Conservation (phyloP, 1,139 yeast species). For the Yamadazyma songkhlaensis region DNA sequence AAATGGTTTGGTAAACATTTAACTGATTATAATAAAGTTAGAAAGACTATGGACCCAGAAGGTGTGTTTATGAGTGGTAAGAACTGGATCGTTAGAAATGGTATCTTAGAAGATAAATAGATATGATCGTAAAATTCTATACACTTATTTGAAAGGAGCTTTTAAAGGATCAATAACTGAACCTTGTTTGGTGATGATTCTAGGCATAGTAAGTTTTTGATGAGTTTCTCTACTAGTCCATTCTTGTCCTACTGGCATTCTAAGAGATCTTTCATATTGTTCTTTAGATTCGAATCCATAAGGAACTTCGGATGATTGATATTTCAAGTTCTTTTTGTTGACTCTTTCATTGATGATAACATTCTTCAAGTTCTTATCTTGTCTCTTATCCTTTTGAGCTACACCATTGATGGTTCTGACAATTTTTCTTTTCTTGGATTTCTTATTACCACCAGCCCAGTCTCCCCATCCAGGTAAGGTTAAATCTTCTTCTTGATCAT, state of each 20-base stretch:
- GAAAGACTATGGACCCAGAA: conserved; percentile 72
- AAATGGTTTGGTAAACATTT: conserved; percentile 83
- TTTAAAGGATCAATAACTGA: conserved; percentile 86
- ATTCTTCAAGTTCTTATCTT: conserved; percentile 69
- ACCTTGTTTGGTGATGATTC: conserved; percentile 84
- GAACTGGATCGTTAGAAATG: conserved; percentile 80
- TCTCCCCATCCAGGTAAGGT: conserved; percentile 96
- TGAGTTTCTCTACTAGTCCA: conserved; percentile 90
- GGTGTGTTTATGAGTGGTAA: conserved; percentile 77
- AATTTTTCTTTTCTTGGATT: conserved; percentile 59
- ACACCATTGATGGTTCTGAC: conserved; percentile 74
- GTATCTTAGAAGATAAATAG: conserved; percentile 44
- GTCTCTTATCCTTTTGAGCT: conserved; percentile 64
- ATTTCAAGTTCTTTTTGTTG: conserved; percentile 79
- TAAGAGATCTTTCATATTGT: conserved; percentile 88
- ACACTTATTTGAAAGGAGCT: conserved; percentile 63
- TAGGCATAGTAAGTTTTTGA: conserved; percentile 86
- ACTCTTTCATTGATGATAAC: conserved; percentile 89
- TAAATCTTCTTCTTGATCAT: conserved; percentile 78
- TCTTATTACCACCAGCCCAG: conserved; percentile 65
- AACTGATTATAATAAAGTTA: conserved; percentile 53
- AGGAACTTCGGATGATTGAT: conserved; percentile 84
- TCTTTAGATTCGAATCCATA: conserved; percentile 91
- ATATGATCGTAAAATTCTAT: background rate
- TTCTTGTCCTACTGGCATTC: conserved; percentile 98